Evolutionary conservation across 2,329 filamentous ascomycete genomes (phyloP).

Genomic region (Cercospora citrullina): DNA sequence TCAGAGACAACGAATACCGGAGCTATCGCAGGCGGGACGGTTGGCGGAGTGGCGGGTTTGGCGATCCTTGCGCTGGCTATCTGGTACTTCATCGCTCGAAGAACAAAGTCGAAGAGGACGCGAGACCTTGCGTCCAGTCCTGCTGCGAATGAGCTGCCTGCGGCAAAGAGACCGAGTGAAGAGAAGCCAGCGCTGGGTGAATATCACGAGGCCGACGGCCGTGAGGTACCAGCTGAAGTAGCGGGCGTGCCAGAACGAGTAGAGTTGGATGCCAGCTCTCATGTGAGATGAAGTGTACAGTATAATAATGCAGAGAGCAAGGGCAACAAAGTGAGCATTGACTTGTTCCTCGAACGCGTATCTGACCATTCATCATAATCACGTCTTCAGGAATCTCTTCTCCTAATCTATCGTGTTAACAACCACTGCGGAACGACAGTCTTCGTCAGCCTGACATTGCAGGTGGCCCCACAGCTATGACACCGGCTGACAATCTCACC

Average conservation of each 20-base stretch:
- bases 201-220: not conserved
- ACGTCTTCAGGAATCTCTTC: not conserved
- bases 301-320: not conserved
- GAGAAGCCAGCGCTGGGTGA: not conserved
- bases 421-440: not conserved
- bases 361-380: not conserved
- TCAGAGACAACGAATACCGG: not conserved
- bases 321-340: not conserved
- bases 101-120: not conserved
- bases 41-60: not conserved
- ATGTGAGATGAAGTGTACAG: not conserved
- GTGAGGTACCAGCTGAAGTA: not conserved
- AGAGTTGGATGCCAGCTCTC: not conserved
- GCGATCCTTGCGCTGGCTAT: not conserved
- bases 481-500: not conserved
- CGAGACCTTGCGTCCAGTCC: not conserved
- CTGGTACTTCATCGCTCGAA: not conserved
- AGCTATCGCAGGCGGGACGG: not conserved
- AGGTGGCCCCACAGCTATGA: not conserved
- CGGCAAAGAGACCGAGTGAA: not conserved
- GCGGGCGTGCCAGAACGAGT: not conserved
- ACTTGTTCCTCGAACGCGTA: not conserved
- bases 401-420: not conserved
- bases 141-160: not conserved
- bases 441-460: not conserved